Conservation (phyloP, 2,329 filamentous ascomycete species). For the Colletotrichum horii region DNA sequence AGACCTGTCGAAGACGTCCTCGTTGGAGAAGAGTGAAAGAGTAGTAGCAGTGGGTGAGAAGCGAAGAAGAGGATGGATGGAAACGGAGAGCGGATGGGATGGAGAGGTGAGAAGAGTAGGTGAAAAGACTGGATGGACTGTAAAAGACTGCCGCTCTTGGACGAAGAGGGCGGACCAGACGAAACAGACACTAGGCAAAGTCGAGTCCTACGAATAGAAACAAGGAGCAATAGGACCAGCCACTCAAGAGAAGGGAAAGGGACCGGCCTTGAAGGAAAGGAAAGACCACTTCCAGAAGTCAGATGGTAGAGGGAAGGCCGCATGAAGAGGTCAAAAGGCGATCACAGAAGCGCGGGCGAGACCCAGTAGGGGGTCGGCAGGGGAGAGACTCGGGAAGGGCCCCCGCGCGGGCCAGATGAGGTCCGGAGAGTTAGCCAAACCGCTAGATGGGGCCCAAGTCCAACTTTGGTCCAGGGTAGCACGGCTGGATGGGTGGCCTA, state of each 20-base stretch:
- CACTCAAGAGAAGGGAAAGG: constrained; percentile 32
- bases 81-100: constrained; percentile 25
- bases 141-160: constrained; percentile 14
- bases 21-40: not conserved
- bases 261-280: constrained; percentile 10
- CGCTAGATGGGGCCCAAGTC: constrained; percentile 28
- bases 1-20: constrained; percentile 23
- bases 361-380: constrained; percentile 18
- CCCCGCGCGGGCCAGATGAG: constrained; percentile 33
- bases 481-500: constrained; percentile 5
- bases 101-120: constrained; percentile 26
- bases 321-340: constrained; percentile 20
- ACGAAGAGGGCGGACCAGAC: constrained; percentile 42
- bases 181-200: constrained; percentile 46
- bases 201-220: constrained; percentile 37
- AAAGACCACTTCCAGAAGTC: constrained; percentile 9
- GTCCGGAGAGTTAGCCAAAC: constrained; percentile 32
- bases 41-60: constrained; percentile 14
- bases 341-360: constrained; percentile 24
- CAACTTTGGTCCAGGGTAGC: constrained; percentile 15
- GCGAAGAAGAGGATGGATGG: constrained; percentile 19
- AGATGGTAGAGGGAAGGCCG: constrained; percentile 7
- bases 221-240: constrained; percentile 33
- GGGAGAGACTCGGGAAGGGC: constrained; percentile 24
- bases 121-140: constrained; percentile 21